Evolutionary conservation across 202 grass and related monocot genomes (phyloP).

Genomic region (Zoysia matrella): DNA sequence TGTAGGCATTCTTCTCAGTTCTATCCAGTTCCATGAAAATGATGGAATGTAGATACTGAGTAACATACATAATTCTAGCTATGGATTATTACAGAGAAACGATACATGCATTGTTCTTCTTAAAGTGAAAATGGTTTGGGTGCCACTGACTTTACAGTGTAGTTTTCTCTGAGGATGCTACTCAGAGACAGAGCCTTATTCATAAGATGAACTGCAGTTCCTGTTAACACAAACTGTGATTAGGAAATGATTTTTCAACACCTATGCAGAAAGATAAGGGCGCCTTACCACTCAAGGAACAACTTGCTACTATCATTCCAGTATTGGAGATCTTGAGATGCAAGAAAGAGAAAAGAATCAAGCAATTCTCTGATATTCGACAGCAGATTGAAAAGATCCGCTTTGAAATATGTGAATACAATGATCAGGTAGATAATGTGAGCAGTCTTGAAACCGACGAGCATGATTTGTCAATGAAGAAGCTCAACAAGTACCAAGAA

Average conservation of each 20-base stretch:
- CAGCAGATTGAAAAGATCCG: neutral
- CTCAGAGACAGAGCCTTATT: neutral
- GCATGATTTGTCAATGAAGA: slow-evolving; percentile 83
- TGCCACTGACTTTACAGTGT: neutral
- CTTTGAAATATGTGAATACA: slow-evolving; percentile 66
- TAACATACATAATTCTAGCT: slow-evolving; percentile 30
- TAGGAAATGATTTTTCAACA: slow-evolving; percentile 16
- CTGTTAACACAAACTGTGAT: neutral
- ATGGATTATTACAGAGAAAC: slow-evolving; percentile 6
- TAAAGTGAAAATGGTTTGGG: neutral
- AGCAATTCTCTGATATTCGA: too few relatives aligned
- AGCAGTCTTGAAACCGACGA: slow-evolving; percentile 49
- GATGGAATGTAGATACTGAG: slow-evolving; percentile 9
- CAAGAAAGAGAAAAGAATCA: too few relatives aligned
- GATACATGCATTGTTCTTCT: neutral
- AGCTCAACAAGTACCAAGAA: slow-evolving; percentile 69
- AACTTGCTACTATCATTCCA: slow-evolving; percentile 62
- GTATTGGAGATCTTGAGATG: slow-evolving; percentile 61
- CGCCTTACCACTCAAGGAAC: slow-evolving; percentile 65
- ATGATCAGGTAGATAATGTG: slow-evolving; percentile 38
- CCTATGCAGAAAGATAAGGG: slow-evolving; percentile 80
- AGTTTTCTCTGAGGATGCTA: neutral
- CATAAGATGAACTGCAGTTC: slow-evolving; percentile 11
- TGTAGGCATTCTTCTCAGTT: slow-evolving; percentile 12
- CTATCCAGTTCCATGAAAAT: slow-evolving; percentile 24